A percentile compares a stretch with the other conserved stretches of the same genome.
Conservation (phyloP, 2,329 filamentous ascomycete species). For the Magnaporthiopsis poae region DNA sequence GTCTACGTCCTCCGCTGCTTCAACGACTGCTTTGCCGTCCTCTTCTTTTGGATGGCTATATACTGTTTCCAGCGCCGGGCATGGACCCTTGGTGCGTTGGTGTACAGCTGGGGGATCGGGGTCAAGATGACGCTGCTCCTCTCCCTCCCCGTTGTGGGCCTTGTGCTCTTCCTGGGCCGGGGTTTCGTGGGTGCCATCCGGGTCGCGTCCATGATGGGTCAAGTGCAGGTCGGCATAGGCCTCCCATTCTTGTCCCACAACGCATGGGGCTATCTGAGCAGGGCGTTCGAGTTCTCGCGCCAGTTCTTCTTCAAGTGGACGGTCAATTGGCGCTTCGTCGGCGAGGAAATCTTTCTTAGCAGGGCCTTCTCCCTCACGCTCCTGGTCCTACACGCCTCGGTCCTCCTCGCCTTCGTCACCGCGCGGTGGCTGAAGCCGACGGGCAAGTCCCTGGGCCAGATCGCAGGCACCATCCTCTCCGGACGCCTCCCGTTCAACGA, state of each 20-base stretch:
- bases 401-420: slow-evolving; percentile 57
- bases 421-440: slow-evolving; percentile 66
- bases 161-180: slow-evolving; percentile 64
- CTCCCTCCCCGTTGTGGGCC: slow-evolving; percentile 67
- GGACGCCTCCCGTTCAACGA: slow-evolving; percentile 35
- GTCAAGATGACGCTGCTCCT: slow-evolving; percentile 91
- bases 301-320: slow-evolving; percentile 97
- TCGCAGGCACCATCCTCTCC: slow-evolving; percentile 24
- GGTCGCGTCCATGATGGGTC: slow-evolving; percentile 60
- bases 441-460: slow-evolving; percentile 43
- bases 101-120: slow-evolving; percentile 72
- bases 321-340: slow-evolving; percentile 95
- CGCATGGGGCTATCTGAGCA: slow-evolving; percentile 60
- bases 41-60: slow-evolving; percentile 76
- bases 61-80: slow-evolving; percentile 62
- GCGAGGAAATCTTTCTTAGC: slow-evolving; percentile 67
- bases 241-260: slow-evolving; percentile 61
- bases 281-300: slow-evolving; percentile 83
- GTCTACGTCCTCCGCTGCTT: slow-evolving; percentile 88
- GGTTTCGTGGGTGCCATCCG: slow-evolving; percentile 57
- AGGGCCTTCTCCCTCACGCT: slow-evolving; percentile 58
- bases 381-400: slow-evolving; percentile 51
- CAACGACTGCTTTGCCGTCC: slow-evolving; percentile 83
- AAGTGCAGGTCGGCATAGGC: slow-evolving; percentile 62
- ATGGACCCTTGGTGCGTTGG: slow-evolving; percentile 63